Base-by-base conservation (phyloP, 83 land plant species). In the Diphasiastrum complanatum region DNA sequence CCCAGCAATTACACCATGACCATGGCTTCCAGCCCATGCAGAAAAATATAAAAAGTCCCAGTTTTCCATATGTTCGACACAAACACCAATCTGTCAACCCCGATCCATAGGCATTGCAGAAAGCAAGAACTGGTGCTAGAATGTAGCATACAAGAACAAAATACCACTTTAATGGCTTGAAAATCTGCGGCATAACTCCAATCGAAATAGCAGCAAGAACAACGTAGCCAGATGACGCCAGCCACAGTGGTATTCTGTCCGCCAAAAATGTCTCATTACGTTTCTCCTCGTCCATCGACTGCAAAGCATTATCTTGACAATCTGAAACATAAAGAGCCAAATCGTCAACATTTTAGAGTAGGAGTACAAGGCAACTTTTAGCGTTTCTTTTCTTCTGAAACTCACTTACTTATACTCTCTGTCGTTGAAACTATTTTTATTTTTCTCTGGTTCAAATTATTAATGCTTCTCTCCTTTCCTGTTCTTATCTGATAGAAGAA, bases 31-130 rank as follows among this genome's bases (percentile, higher is more conserved):
- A 12, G 87, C 60, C 66, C 78, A 72, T n/a, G 79, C 81, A 24
- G 91, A 87, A 30, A 85, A 74, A 0, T n/a, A 85, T 67, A 53
- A 85, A 85, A 29, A 85, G 79, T 2, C 78, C 72, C 0, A 80
- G 72, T 77, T 85, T 85, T 5, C 85, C 83, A 58, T 85, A 81
- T 60, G 75, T 75, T 24, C 70, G 68, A 1, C 80, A 79, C 79
- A 81, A 67, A 75, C 77, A 79, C 83, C 72, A 78, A 70, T 85
- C 90, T 1, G 90, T 85, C 35, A 85, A 64, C 33, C 86, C 83
- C 26, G 79, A 73, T 38, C 90, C 90, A 51, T 85, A 82, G 8
- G 90, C 86, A 61, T 85, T 85, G 75, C 83, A 82, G 64, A 85
- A 82, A 62, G 77, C 75, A 5, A 85, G 66, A 8, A 69, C 71